phyloP scores from a whole-genome alignment of 352 stramenopile species.

The Pythium rishiriense region DNA sequence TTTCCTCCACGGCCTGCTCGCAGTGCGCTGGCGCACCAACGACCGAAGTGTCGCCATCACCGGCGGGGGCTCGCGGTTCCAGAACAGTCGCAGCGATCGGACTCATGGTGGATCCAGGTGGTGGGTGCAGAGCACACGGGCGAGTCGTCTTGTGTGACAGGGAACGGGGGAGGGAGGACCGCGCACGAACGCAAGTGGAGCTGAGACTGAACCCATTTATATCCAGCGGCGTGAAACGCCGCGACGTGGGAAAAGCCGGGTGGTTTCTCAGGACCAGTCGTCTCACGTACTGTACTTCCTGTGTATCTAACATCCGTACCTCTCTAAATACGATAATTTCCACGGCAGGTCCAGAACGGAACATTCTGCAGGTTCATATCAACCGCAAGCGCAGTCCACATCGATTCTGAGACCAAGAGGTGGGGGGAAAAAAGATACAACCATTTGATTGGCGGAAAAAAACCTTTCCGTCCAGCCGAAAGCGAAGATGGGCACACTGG shows the following conservation, averaged over 20 bases:
- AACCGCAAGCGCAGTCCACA: slow-evolving; percentile 10
- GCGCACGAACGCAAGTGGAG: neutral
- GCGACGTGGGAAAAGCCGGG: neutral
- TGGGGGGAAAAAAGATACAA: slow-evolving; percentile 15
- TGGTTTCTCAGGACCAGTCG: slow-evolving; percentile 18
- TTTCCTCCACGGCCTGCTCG: slow-evolving; percentile 7
- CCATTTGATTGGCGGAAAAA: slow-evolving; percentile 16
- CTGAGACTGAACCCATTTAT: slow-evolving; percentile 27
- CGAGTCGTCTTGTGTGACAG: neutral
- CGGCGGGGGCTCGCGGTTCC: neutral
- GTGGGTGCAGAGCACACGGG: neutral
- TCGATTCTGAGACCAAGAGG: neutral
- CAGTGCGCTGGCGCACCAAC: slow-evolving; percentile 3
- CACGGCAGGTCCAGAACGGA: slow-evolving; percentile 10
- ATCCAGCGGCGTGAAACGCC: neutral
- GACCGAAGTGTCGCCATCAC: neutral
- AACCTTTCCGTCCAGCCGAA: neutral
- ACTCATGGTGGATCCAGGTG: slow-evolving; percentile 2
- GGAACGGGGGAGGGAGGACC: neutral
- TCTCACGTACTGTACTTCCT: slow-evolving; percentile 8
- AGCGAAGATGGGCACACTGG: slow-evolving; percentile 7
- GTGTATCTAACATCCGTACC: neutral
- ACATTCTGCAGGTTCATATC: neutral
- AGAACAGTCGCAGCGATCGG: slow-evolving; percentile 3
- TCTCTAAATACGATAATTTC: slow-evolving; percentile 4